These are phyloP conservation scores for Cutaneotrichosporon sp. DNA, from an alignment of 1,284 basidiomycete species.

Conservation along the genomic window DNA sequence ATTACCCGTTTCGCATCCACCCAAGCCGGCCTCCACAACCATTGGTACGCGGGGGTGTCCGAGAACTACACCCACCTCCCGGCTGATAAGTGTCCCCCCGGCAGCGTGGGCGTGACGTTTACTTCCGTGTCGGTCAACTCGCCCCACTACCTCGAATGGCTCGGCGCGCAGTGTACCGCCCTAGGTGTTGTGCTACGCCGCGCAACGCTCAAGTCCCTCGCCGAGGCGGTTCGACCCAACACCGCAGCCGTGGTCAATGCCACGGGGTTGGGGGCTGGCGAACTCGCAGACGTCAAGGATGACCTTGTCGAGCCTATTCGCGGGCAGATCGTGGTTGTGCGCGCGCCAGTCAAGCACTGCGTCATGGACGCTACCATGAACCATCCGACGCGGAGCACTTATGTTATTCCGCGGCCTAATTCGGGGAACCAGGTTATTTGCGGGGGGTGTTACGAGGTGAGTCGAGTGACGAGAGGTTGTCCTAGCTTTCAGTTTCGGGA, in stretches of 20 bases:
- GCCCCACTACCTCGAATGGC: slow-evolving; percentile 26
- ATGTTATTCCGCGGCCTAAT: slow-evolving; percentile 30
- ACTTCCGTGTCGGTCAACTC: slow-evolving; percentile 27
- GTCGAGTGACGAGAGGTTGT: neutral
- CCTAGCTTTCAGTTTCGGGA: too few relatives aligned
- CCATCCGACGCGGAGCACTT: slow-evolving; percentile 26
- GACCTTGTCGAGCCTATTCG: slow-evolving; percentile 24
- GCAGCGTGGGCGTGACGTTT: slow-evolving; percentile 26
- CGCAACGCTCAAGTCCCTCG: slow-evolving; percentile 10
- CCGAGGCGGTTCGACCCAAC: slow-evolving; percentile 13
- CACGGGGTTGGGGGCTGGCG: slow-evolving; percentile 20
- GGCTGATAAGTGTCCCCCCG: slow-evolving; percentile 23
- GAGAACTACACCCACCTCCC: slow-evolving; percentile 19
- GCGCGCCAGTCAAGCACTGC: slow-evolving; percentile 24
- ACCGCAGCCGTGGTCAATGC: slow-evolving; percentile 20
- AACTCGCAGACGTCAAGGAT: slow-evolving; percentile 23
- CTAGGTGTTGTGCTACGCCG: slow-evolving; percentile 23
- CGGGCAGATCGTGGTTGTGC: slow-evolving; percentile 27
- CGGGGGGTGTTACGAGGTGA: slow-evolving; percentile 30
- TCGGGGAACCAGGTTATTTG: slow-evolving; percentile 26
- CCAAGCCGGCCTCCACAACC: slow-evolving; percentile 26
- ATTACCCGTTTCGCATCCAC: slow-evolving; percentile 25
- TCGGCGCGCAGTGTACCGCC: slow-evolving; percentile 21
- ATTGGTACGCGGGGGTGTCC: slow-evolving; percentile 26
- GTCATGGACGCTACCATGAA: slow-evolving; percentile 26